phyloP scores from a whole-genome alignment of 768 basidiomycete genomes.

The Gymnopilus dilepis region DNA sequence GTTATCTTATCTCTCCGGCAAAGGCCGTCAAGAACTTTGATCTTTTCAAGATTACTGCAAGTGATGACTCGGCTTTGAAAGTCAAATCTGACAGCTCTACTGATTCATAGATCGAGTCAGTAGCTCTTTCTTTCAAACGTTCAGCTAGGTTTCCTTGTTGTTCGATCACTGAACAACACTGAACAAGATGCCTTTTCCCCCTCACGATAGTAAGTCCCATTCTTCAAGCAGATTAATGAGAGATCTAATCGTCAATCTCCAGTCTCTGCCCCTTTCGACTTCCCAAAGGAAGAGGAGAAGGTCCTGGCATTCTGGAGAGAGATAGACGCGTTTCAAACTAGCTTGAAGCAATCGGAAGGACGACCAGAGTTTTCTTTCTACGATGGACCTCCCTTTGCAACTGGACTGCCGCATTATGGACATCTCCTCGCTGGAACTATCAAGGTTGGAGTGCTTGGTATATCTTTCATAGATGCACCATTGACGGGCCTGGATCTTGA shows the following conservation, averaged over 20 bases:
- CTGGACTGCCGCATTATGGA: slow-evolving; percentile 95
- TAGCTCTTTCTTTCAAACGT: not conserved
- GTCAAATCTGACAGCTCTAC: not conserved
- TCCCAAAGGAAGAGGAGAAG: slow-evolving; percentile 88
- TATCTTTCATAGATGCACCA: not conserved
- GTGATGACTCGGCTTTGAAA: slow-evolving; percentile 16
- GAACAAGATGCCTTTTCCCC: slow-evolving; percentile 14
- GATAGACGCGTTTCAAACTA: slow-evolving; percentile 97
- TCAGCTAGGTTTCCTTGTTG: not conserved
- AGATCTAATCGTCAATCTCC: slow-evolving; percentile 14
- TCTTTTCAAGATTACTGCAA: slow-evolving; percentile 15
- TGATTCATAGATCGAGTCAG: slow-evolving; percentile 14
- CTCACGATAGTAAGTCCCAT: slow-evolving; percentile 67
- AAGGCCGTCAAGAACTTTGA: slow-evolving; percentile 13
- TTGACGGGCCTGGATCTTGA: slow-evolving; percentile 10
- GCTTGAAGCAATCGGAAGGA: slow-evolving; percentile 90
- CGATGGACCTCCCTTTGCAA: slow-evolving; percentile 97
- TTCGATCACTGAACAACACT: not conserved
- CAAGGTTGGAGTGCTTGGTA: slow-evolving; percentile 63
- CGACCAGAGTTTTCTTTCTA: slow-evolving; percentile 93
- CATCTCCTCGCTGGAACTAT: slow-evolving; percentile 92
- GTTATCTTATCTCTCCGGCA: slow-evolving; percentile 18
- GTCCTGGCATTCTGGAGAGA: slow-evolving; percentile 92
- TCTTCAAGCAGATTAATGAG: slow-evolving; percentile 1
- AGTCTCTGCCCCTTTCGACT: slow-evolving; percentile 83